Percentiles rank a stretch among this genome's conserved stretches.
phyloP scores from a whole-genome alignment of 2,329 filamentous ascomycete genomes.

The Aspergillus tubingensis region DNA sequence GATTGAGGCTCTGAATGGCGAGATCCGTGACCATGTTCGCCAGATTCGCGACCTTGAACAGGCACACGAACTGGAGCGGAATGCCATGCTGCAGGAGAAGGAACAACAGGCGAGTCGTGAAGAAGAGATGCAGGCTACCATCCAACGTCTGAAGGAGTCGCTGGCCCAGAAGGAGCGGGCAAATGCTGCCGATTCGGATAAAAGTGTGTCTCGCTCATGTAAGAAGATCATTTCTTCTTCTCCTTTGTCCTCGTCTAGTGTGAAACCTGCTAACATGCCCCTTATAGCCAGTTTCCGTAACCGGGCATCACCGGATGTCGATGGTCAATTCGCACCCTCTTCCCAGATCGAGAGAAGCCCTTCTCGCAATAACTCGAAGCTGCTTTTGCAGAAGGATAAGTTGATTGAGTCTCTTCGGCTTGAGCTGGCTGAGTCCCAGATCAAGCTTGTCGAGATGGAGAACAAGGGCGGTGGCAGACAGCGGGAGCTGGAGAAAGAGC shows the following conservation, averaged over 20 bases:
- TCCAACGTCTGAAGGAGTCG: slow-evolving; percentile 88
- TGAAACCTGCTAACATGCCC: slow-evolving; percentile 22
- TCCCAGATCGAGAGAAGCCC: slow-evolving; percentile 83
- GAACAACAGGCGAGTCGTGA: slow-evolving; percentile 81
- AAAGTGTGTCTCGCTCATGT: slow-evolving; percentile 55
- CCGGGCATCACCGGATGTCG: slow-evolving; percentile 63
- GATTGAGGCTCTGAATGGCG: slow-evolving; percentile 76
- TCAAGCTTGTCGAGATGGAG: slow-evolving; percentile 91
- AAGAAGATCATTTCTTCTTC: slow-evolving; percentile 32
- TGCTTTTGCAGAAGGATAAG: slow-evolving; percentile 93
- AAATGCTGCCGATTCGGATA: slow-evolving; percentile 53
- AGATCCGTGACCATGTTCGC: slow-evolving; percentile 79
- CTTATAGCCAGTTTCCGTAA: slow-evolving; percentile 50
- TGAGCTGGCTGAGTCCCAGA: slow-evolving; percentile 91
- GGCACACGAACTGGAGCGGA: slow-evolving; percentile 88
- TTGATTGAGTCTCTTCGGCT: slow-evolving; percentile 89
- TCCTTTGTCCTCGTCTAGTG: neutral
- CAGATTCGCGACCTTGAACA: slow-evolving; percentile 89
- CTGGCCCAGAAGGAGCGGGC: slow-evolving; percentile 71
- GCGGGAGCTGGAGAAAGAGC: slow-evolving; percentile 83
- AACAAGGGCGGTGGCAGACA: slow-evolving; percentile 86
- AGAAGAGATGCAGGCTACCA: slow-evolving; percentile 86
- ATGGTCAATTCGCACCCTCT: slow-evolving; percentile 83
- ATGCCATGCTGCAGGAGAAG: slow-evolving; percentile 85
- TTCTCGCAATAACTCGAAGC: slow-evolving; percentile 83